Base-by-base conservation (phyloP, 805 yeast genomes). In the Ogataea methanolica region DNA sequence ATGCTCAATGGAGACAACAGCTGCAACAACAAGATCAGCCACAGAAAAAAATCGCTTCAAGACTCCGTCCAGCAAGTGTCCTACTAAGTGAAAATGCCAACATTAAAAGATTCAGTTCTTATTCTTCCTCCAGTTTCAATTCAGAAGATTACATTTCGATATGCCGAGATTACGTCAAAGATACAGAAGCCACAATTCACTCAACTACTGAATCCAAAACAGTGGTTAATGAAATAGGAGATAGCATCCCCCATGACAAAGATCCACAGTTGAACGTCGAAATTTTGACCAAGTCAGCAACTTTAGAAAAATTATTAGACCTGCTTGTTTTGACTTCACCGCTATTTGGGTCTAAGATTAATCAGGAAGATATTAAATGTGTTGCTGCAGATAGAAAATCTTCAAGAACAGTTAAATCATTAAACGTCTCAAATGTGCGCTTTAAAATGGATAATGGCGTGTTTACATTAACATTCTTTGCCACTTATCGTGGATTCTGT, bases 271-370 rank as follows among this genome's bases (percentile, higher is more conserved):
- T 48, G 45, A 50, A 57, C 29, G 56, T 58, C 37, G 65, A 61
- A 37, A 59, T 67, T 19, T 49, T 62, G 11, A 56, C 68, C 26
- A 83, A 82, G 56, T 78, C 88, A 4, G 94, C 94, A 1, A 75
- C 87, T 1, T 66, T 88, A 47, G 94, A 88, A 39, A 80, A 82
- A 55, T 73, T 92, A 56, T 74, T 90, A 46, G 97, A 92, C 64
- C 74, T 91, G 21, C 67, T 92, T 44, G 89, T 92, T 5, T 73
- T 78, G 62, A 92, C 86, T 19, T 83, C 78, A 36, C 78, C 76
- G 55, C 80, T 78, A 46, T 89, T 80, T 60, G 70, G 71, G 2
- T 57, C 68, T 4, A 62, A 60, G 36, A 73, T 79, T 9, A 67
- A 67, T 33, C 65, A 69, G 21, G 62, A 61, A 9, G 82, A 79